Evolutionary conservation across 2,329 filamentous ascomycete genomes (phyloP).

Genomic region (Xylaria sp.): DNA sequence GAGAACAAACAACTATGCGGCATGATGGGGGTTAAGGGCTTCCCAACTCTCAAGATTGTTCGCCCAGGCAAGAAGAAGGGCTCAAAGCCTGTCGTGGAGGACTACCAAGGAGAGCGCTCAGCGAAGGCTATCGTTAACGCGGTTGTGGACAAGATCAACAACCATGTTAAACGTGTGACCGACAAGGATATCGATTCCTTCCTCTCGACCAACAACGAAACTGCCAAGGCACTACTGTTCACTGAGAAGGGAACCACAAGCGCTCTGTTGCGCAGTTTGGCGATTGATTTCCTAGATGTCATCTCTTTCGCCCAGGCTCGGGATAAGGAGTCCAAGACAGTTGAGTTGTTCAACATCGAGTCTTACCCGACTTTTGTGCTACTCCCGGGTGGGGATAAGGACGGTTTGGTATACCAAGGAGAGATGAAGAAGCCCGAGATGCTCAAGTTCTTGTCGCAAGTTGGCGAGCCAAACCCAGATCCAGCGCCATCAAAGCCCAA

Average conservation of each 20-base stretch:
- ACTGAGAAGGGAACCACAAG: conserved; percentile 92
- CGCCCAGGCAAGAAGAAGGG: conserved; percentile 75
- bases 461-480: conserved; percentile 81
- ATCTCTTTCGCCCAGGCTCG: conserved; percentile 85
- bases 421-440: conserved; percentile 87
- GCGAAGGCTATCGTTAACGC: conserved; percentile 90
- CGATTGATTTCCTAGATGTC: conserved; percentile 88
- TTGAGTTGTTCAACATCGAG: conserved; percentile 78
- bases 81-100: conserved; percentile 83
- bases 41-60: conserved; percentile 95
- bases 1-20: conserved; percentile 89
- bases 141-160: conserved; percentile 88
- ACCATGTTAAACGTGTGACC: conserved; percentile 84
- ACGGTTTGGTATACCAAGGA: conserved; percentile 79
- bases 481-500: conserved; percentile 51
- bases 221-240: conserved; percentile 89
- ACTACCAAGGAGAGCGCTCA: conserved; percentile 85
- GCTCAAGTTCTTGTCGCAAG: conserved; percentile 83
- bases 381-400: conserved; percentile 75
- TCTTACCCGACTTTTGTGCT: conserved; percentile 86
- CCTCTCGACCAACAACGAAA: conserved; percentile 72
- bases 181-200: conserved; percentile 84
- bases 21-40: conserved; percentile 88
- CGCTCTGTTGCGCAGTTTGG: conserved; percentile 82
- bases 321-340: conserved; percentile 78